Base-by-base conservation (phyloP, 2,329 filamentous ascomycete genomes). In the Salinomyces thailandicus region DNA sequence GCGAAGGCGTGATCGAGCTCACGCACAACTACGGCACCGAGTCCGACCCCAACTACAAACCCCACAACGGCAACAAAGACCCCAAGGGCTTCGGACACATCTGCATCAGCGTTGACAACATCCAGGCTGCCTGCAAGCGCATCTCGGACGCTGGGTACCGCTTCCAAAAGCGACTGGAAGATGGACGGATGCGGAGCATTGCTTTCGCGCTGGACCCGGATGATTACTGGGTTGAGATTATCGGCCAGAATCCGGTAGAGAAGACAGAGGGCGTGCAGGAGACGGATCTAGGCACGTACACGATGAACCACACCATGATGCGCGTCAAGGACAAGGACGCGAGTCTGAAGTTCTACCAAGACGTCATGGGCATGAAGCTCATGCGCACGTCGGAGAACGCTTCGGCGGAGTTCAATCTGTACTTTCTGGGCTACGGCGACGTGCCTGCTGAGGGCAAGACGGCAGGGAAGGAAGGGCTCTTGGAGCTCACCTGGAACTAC, bases 141-240 rank as follows among this genome's bases (percentile, higher is more conserved):
- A 73, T 98, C 42, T 85, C 93, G 60, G 82, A 89, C 56, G 86
- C 82, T 5, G 87, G 87, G 0, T 94, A 94, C 65, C 74, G 73
- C 45, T 98, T 96, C 64, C 85, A 96, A 71, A 96, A 96, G 76
- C 93, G 85, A 64, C 68, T 96, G 39, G 77, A 77, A 0, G 89
- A 96, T 48, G 91, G 91, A 2, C 73, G 80, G 39, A 93, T 93
- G 84, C 73, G 72, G 53, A 64, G 83, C 54, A 93, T 96, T 53
- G 91, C 89, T 1, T 96, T 96, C 57, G 87, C 72, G 2, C 73
- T 94, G 37, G 84, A 56, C 33, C 50, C 52, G 18, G 52, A 56
- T 35, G 47, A 57, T 18, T 68, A 68, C 47, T 68, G 68, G 82
- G 80, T 91, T 3, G 84, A 91, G 62, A 70, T 93, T 31, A 76